A percentile compares a stretch with the other conserved stretches of the same genome.
phyloP scores from a whole-genome alignment of 352 stramenopile genomes.

The Phytopythium chamaehyphon region DNA sequence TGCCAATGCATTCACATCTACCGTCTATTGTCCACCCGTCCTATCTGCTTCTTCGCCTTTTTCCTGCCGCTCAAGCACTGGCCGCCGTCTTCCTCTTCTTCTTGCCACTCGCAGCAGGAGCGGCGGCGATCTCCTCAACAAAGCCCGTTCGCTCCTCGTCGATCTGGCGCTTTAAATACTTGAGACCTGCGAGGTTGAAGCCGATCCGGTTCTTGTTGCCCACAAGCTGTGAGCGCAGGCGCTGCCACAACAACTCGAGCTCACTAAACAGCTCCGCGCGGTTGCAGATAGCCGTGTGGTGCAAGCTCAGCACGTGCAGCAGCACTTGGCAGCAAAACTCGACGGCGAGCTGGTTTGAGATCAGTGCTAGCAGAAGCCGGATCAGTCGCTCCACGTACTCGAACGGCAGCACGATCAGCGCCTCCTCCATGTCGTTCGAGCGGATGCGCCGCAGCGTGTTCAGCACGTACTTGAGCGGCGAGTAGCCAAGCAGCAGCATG shows the following conservation, averaged over 20 bases:
- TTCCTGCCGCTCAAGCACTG: not conserved
- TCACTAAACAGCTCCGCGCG: slow-evolving; percentile 65
- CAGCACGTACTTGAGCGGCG: slow-evolving; percentile 93
- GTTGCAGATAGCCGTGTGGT: slow-evolving; percentile 76
- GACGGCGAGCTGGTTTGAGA: slow-evolving; percentile 85
- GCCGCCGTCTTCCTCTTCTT: slow-evolving; percentile 46
- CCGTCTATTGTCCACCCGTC: not conserved
- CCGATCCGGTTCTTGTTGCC: slow-evolving; percentile 83
- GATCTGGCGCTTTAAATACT: slow-evolving; percentile 86
- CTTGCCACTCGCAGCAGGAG: slow-evolving; percentile 27
- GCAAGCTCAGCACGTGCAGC: slow-evolving; percentile 70
- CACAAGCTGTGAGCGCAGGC: slow-evolving; percentile 68
- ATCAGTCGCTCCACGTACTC: slow-evolving; percentile 94
- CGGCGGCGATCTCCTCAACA: slow-evolving; percentile 64
- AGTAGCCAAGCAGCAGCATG: slow-evolving; percentile 93
- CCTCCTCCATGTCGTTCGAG: slow-evolving; percentile 95
- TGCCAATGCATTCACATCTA: not conserved
- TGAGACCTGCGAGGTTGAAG: slow-evolving; percentile 84
- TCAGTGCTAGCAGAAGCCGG: slow-evolving; percentile 89
- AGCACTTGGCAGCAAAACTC: slow-evolving; percentile 89
- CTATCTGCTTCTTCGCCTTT: not conserved
- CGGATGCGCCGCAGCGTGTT: slow-evolving; percentile 92
- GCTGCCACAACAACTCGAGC: slow-evolving; percentile 75
- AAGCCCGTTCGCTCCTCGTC: slow-evolving; percentile 75
- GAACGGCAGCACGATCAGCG: slow-evolving; percentile 96